Evolutionary conservation across 192 early-diverging fungal genomes (phyloP), one percentile per base, ranked within the genome.

Genomic region (Chytriomyces confervae): DNA sequence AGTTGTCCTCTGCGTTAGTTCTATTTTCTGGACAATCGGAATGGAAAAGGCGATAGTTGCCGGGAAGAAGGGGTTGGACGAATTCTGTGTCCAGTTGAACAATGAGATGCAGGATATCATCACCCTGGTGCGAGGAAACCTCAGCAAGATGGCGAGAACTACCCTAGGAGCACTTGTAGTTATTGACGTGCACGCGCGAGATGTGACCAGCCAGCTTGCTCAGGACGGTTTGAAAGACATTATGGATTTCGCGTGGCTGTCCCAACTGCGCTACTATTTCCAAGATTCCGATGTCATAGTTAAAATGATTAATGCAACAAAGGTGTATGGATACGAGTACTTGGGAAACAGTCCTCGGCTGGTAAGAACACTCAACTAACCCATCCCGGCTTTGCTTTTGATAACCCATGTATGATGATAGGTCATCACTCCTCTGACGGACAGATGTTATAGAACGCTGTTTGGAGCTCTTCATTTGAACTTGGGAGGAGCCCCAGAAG

Each of bases 141-240:
- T 91, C 9, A 79, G 78, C 29, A 91, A 89, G 62, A 89, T 90
- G 88, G 88, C 89, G 6, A 72, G 89, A 49, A 79, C 79, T 13
- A 91, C 89, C 11, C 84, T 91, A 4, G 89, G 89, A 6, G 89
- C 89, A 16, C 75, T 91, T 18, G 89, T 91, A 2, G 89, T 91
- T 23, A 89, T 91, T 66, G 89, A 91, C 79, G 89, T 91, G 23
- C 89, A 91, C 75, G 89, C 89, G 27, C 75, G 89, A 24, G 89
- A 91, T 81, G 89, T 91, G 11, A 84, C 87, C 5, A 76, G 71
- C 10, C 69, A 82, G 10, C 78, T 91, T 6, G 80, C 83, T 3
- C 20, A 86, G 53, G 85, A 85, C 27, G 84, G 77, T 6, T 44
- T 85, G 24, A 81, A 68, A 27, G 89, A 91, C 62, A 76, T 84